Conservation (phyloP, 805 yeast species). For the Metschnikowia corniflorae region DNA sequence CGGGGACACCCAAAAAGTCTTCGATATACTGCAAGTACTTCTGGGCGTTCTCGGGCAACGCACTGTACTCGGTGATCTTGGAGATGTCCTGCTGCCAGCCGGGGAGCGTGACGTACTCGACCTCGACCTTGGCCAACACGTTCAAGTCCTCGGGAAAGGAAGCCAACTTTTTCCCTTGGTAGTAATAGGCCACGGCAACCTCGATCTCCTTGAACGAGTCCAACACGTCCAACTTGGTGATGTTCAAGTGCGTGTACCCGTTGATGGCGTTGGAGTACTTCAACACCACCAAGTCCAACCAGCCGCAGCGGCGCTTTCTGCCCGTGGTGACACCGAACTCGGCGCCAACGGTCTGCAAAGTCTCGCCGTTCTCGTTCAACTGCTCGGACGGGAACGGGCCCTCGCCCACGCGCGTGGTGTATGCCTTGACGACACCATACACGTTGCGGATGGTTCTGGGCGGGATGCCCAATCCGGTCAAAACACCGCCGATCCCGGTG, state of each 20-base stretch:
- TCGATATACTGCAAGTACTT: conserved; percentile 82
- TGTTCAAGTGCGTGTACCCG: conserved; percentile 91
- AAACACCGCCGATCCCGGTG: conserved; percentile 97
- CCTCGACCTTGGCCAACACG: conserved; percentile 83
- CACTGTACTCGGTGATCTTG: conserved; percentile 60
- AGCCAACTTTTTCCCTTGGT: conserved; percentile 69
- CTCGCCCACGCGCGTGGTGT: conserved; percentile 98
- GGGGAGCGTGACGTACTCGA: conserved; percentile 84
- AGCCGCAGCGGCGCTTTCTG: conserved; percentile 97
- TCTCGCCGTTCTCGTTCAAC: conserved; percentile 80
- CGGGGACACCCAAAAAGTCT: conserved; percentile 75
- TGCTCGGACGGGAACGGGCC: conserved; percentile 99
- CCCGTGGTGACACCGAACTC: conserved; percentile 99
- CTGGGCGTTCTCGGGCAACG: conserved; percentile 85
- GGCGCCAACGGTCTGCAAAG: conserved; percentile 86
- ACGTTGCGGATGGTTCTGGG: conserved; percentile 76
- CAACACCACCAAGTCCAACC: conserved; percentile 95
- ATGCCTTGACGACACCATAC: conserved; percentile 97
- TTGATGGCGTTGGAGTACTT: conserved; percentile 88
- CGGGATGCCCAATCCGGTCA: conserved; percentile 96
- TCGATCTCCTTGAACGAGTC: conserved; percentile 86
- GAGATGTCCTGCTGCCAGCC: conserved; percentile 93
- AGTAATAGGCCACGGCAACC: conserved; percentile 80
- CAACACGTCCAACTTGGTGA: conserved; percentile 92
- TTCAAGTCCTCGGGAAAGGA: conserved; percentile 92